Base-by-base conservation (phyloP, 169 alveolate genomes). In the Eimeria zaria region DNA sequence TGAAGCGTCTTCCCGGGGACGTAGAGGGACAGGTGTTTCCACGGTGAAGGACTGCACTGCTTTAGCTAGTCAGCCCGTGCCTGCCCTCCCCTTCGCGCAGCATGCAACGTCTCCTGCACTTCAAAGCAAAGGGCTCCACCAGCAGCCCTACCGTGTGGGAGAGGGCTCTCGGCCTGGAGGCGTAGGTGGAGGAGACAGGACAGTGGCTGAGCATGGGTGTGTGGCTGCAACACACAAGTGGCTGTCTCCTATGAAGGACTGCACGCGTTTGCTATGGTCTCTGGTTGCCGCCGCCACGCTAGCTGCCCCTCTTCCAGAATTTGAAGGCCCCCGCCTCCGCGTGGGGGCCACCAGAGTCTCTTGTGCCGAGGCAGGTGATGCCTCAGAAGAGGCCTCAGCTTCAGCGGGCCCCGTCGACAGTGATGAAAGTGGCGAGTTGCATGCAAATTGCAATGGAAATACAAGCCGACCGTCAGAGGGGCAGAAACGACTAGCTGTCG, bases 201-300 rank as follows among this genome's bases (percentile, higher is more conserved):
- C 24, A 33, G 64, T 20, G 22, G 33, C 9, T 46, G 7, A 22
- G 27, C 41, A 0, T 24, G 27, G 62, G 53, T n/a, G 46, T 18
- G 46, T 3, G 27, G 67, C 89, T n/a, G 8, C 41, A 41, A 46
- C 48, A n/a, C 16, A 46, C 51, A 85, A 85, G 62, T 39, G 80
- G 81, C 64, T 85, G 93, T 62, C 78, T 36, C 74, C 33, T 85
- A 36, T 85, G 93, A 85, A n/a, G 93, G 80, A 85, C 51, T 85
- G 93, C 93, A 85, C 93, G 27, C 76, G 93, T 1, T 46, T 85
- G 30, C 41, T 85, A 64, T 85, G 93, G 93, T 85, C 93, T 22
- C 46, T 85, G 80, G 36, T 85, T 85, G 80, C 93, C 30, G 93
- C 81, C 24, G 22, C 93, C 48, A 60, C 93, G 36, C 16, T 85